A percentile compares a stretch with the other conserved stretches of the same genome.
These are phyloP conservation scores for Albizia julibrissin DNA, from an alignment of 306 rosid species.

Conservation along the genomic window DNA sequence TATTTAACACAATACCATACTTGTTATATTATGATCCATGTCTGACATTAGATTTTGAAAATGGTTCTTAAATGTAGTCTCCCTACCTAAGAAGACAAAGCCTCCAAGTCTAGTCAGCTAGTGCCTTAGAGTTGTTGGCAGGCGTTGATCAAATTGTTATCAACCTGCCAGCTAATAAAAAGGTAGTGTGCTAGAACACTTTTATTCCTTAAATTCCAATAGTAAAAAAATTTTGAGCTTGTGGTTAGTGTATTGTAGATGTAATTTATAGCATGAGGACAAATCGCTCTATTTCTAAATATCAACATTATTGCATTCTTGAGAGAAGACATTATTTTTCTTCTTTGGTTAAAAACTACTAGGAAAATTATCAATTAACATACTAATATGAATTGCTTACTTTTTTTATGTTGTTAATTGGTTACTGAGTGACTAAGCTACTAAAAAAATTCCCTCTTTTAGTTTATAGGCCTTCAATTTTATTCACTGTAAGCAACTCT, in stretches of 20 bases:
- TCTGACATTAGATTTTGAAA: constrained; percentile 9
- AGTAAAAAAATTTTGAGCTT: constrained; percentile 1
- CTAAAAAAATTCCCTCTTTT: background rate
- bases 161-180: constrained; percentile 71
- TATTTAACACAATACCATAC: background rate
- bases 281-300: background rate
- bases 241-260: background rate
- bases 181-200: constrained; percentile 46
- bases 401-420: background rate
- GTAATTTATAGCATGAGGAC: background rate
- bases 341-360: background rate
- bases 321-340: background rate
- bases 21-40: background rate
- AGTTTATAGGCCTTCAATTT: too few species aligned
- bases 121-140: constrained; percentile 80
- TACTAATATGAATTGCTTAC: background rate
- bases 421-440: background rate
- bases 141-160: constrained; percentile 63
- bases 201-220: constrained; percentile 5
- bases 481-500: too few species aligned
- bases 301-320: background rate
- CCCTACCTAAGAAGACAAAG: constrained; percentile 43
- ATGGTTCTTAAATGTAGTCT: constrained; percentile 43
- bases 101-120: constrained; percentile 71
- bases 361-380: background rate